phyloP scores from a whole-genome alignment of 2,329 filamentous ascomycete species.

The Bisporella sp. region DNA sequence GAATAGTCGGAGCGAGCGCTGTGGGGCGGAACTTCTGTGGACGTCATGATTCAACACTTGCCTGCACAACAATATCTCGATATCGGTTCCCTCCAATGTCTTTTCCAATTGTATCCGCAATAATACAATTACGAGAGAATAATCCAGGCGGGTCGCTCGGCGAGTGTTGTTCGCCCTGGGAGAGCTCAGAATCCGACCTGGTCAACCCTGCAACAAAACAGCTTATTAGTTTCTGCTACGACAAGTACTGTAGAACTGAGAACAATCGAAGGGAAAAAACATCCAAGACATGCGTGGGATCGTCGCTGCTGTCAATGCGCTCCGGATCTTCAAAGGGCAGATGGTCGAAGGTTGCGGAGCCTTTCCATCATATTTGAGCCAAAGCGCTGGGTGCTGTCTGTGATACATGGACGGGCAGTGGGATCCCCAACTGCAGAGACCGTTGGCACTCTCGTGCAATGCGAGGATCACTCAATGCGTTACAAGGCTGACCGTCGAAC shows the following conservation, averaged over 20 bases:
- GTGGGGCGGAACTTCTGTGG: constrained; percentile 13
- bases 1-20: constrained; percentile 2
- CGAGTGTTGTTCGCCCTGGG: background rate
- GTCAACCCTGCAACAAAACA: background rate
- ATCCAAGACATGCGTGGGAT: constrained; percentile 8
- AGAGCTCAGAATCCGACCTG: background rate
- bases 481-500: too few relatives aligned
- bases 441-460: too few relatives aligned
- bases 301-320: constrained; percentile 7
- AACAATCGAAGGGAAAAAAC: constrained; percentile 3
- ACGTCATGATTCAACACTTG: constrained; percentile 12
- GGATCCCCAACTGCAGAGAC: background rate
- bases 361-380: background rate
- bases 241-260: background rate
- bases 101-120: background rate
- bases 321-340: background rate
- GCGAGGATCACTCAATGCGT: too few relatives aligned
- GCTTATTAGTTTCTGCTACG: background rate
- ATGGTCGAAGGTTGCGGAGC: background rate
- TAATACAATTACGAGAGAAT: background rate
- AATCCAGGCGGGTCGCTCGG: background rate
- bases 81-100: background rate
- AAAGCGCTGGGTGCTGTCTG: background rate
- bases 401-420: background rate
- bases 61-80: background rate